phyloP scores from a whole-genome alignment of 352 stramenopile genomes.

The Plasmopara muralis region DNA sequence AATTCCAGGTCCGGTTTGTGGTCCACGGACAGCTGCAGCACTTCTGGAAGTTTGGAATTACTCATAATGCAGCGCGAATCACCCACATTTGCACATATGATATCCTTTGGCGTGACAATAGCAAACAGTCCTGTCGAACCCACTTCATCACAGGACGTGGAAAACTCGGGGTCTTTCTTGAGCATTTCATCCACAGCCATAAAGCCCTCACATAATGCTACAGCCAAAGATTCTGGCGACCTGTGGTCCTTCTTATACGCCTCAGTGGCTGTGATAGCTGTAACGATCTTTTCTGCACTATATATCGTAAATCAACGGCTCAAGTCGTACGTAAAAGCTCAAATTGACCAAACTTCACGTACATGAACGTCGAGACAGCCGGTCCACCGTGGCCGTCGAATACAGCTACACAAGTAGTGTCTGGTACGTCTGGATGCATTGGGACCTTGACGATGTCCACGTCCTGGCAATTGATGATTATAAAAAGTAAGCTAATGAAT shows the following conservation, averaged over 20 bases:
- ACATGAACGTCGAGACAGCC: conserved; percentile 63
- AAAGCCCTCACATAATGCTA: conserved; percentile 74
- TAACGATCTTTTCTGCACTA: conserved; percentile 68
- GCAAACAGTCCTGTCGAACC: conserved; percentile 77
- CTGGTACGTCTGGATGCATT: conserved; percentile 45
- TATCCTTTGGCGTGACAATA: conserved; percentile 74
- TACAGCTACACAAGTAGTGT: conserved; percentile 64
- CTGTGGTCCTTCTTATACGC: conserved; percentile 72
- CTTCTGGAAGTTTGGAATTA: conserved; percentile 58
- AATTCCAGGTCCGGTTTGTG: conserved; percentile 84
- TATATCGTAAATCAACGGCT: not conserved
- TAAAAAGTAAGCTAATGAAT: conserved; percentile 3
- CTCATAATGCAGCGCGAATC: conserved; percentile 84
- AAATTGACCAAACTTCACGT: conserved; percentile 9
- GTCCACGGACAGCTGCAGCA: conserved; percentile 78
- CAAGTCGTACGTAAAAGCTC: no score
- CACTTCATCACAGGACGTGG: conserved; percentile 63
- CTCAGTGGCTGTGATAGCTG: conserved; percentile 51
- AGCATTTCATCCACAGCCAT: conserved; percentile 63
- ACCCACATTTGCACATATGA: conserved; percentile 78
- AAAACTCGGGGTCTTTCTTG: conserved; percentile 61
- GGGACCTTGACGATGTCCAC: conserved; percentile 67
- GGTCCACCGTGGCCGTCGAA: conserved; percentile 81
- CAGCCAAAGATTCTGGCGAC: conserved; percentile 60
- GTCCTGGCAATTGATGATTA: conserved; percentile 33